phyloP scores from a whole-genome alignment of 768 basidiomycete species.

The button mushroom (Agaricus bisporus) region DNA sequence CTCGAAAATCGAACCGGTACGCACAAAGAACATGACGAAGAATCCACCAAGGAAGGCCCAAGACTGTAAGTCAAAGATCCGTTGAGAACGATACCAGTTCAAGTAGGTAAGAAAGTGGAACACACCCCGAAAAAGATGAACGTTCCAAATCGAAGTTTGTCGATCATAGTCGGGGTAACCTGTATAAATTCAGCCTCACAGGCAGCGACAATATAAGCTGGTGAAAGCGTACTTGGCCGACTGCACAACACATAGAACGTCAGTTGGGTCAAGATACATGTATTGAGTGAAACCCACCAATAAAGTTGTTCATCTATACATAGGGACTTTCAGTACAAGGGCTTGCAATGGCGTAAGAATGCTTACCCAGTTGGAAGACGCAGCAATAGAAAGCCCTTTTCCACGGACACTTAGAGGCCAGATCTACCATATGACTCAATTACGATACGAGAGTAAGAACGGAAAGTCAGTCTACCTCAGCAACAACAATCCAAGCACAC shows the following conservation, averaged over 20 bases:
- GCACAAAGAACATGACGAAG: slow-evolving; percentile 60
- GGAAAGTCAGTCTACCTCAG: slow-evolving; percentile 35
- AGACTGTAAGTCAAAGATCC: slow-evolving; percentile 24
- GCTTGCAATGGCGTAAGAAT: not conserved
- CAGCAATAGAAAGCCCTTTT: slow-evolving; percentile 70
- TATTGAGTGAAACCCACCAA: slow-evolving; percentile 31
- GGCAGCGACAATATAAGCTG: not conserved
- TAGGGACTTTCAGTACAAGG: not conserved
- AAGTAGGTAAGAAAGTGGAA: slow-evolving; percentile 1
- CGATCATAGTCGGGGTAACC: slow-evolving; percentile 69
- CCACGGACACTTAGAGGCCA: slow-evolving; percentile 69
- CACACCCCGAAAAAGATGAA: slow-evolving; percentile 73
- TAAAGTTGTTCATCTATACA: slow-evolving; percentile 70
- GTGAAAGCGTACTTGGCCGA: slow-evolving; percentile 37
- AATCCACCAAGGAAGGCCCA: slow-evolving; percentile 65
- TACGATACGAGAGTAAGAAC: not conserved
- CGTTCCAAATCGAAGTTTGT: slow-evolving; percentile 60
- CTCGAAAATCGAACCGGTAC: slow-evolving; percentile 14
- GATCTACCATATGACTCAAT: slow-evolving; percentile 28
- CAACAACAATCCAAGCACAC: slow-evolving; percentile 71
- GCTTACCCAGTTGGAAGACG: slow-evolving; percentile 69
- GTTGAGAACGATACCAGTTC: not conserved
- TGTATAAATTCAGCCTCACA: slow-evolving; percentile 2
- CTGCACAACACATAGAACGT: slow-evolving; percentile 16
- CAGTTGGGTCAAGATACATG: not conserved